Conservation (phyloP, 176 grass and related monocot species). For the Carex parvula region DNA sequence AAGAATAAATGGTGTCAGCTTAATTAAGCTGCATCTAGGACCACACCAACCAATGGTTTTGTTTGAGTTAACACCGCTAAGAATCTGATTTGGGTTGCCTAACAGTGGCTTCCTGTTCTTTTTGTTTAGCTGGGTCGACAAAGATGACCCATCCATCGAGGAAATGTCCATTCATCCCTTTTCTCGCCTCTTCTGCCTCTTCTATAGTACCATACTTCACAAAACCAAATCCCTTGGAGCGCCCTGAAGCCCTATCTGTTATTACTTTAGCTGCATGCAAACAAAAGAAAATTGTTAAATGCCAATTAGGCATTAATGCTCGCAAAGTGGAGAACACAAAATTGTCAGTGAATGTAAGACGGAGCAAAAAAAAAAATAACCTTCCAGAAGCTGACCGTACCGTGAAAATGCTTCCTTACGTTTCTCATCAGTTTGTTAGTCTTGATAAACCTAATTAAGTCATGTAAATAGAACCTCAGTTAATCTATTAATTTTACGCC, state of each 20-base stretch:
- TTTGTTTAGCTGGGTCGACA: conserved; percentile 77
- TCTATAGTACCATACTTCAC: conserved; percentile 57
- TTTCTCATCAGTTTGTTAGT: conserved; percentile 76
- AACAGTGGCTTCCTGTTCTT: conserved; percentile 35
- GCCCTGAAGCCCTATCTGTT: conserved; percentile 64
- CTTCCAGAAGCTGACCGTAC: conserved; percentile 74
- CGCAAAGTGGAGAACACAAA: background rate
- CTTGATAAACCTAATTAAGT: conserved; percentile 63
- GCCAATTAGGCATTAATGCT: background rate
- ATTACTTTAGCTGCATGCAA: conserved; percentile 63
- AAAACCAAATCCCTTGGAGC: conserved; percentile 91
- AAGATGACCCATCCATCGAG: conserved; percentile 99
- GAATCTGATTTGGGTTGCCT: conserved; percentile 20
- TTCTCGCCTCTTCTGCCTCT: conserved; percentile 70
- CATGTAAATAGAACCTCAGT: background rate
- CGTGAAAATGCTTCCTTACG: conserved; percentile 62
- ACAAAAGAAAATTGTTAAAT: background rate
- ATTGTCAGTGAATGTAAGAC: conserved; percentile 1
- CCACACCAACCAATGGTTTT: background rate
- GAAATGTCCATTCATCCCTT: conserved; percentile 83
- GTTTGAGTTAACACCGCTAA: conserved; percentile 43
- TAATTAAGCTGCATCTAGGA: background rate
- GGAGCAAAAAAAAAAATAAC: conserved; percentile 27
- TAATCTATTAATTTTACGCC: background rate
- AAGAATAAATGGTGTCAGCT: background rate